Evolutionary conservation across 441 rosid species (phyloP).

Genomic region (Geranium incanum): DNA sequence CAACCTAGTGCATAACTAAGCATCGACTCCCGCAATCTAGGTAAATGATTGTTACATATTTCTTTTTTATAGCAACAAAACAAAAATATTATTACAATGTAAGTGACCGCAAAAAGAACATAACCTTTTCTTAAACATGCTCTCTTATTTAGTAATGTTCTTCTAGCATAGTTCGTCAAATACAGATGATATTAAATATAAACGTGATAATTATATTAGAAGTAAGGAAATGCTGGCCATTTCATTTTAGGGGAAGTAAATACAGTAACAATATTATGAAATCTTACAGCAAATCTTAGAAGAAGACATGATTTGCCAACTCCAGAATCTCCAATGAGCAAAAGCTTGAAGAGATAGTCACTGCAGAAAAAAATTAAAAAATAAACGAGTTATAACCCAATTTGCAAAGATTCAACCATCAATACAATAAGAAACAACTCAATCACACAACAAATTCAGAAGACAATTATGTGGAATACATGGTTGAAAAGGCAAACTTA

Average conservation of each 20-base stretch:
- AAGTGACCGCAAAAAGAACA: not conserved
- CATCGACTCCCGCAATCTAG: not conserved
- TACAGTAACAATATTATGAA: not conserved
- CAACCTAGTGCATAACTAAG: not conserved
- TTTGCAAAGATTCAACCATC: slow-evolving; percentile 1
- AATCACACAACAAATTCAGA: not conserved
- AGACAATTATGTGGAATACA: not conserved
- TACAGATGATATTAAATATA: not conserved
- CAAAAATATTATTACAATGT: not conserved
- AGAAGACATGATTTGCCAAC: slow-evolving; percentile 72
- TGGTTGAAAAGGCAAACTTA: not conserved
- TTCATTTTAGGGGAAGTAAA: not conserved
- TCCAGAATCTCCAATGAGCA: slow-evolving; percentile 80
- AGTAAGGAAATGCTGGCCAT: not conserved
- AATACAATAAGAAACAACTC: not conserved
- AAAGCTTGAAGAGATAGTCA: slow-evolving; percentile 64
- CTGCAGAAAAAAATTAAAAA: slow-evolving; percentile 26
- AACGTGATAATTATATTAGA: not conserved
- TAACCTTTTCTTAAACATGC: not conserved
- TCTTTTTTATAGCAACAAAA: not conserved
- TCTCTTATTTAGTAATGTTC: not conserved
- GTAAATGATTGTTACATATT: not conserved
- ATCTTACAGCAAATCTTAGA: slow-evolving; percentile 69
- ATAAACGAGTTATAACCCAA: not conserved
- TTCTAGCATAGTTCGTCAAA: not conserved